These are phyloP conservation scores for Yamadazyma mexicana DNA, from an alignment of 1,139 yeast genomes.

Conservation along the genomic window DNA sequence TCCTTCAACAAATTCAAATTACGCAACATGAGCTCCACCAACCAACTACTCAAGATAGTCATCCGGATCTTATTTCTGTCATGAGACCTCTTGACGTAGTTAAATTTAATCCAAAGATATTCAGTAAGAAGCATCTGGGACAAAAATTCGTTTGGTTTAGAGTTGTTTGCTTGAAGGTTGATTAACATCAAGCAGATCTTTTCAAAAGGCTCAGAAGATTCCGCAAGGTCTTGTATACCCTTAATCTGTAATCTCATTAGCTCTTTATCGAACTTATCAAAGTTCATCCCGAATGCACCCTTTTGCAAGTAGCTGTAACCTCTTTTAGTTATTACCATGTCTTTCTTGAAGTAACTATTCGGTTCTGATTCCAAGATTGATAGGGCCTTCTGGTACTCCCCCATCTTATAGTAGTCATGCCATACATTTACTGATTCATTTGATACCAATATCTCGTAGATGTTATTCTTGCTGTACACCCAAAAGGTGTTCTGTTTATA, in stretches of 20 bases:
- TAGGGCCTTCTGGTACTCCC: slow-evolving; percentile 71
- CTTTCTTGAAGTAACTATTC: slow-evolving; percentile 27
- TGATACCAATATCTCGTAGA: slow-evolving; percentile 55
- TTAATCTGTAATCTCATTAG: slow-evolving; percentile 31
- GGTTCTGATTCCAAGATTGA: slow-evolving; percentile 29
- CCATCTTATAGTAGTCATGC: slow-evolving; percentile 64
- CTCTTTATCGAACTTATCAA: slow-evolving; percentile 17
- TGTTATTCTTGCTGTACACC: slow-evolving; percentile 19
- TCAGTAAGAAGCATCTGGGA: slow-evolving; percentile 45
- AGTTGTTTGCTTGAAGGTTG: slow-evolving; percentile 26
- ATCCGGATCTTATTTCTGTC: slow-evolving; percentile 51
- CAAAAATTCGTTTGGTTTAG: slow-evolving; percentile 9
- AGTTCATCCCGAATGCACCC: slow-evolving; percentile 42
- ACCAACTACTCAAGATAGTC: slow-evolving; percentile 76
- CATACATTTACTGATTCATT: slow-evolving; percentile 77
- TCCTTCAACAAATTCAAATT: slow-evolving; percentile 14
- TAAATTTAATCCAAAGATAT: slow-evolving; percentile 58
- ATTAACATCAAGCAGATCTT: slow-evolving; percentile 65
- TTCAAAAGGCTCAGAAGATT: slow-evolving; percentile 70
- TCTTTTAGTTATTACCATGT: slow-evolving; percentile 59
- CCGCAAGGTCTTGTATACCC: slow-evolving; percentile 68
- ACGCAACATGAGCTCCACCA: slow-evolving; percentile 58
- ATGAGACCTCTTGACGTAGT: slow-evolving; percentile 23
- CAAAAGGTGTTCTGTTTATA: slow-evolving; percentile 31
- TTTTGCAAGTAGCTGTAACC: slow-evolving; percentile 57